Evolutionary conservation across 768 basidiomycete species (phyloP), one percentile per base, ranked within the genome.

Genomic region (Terana coerulea): DNA sequence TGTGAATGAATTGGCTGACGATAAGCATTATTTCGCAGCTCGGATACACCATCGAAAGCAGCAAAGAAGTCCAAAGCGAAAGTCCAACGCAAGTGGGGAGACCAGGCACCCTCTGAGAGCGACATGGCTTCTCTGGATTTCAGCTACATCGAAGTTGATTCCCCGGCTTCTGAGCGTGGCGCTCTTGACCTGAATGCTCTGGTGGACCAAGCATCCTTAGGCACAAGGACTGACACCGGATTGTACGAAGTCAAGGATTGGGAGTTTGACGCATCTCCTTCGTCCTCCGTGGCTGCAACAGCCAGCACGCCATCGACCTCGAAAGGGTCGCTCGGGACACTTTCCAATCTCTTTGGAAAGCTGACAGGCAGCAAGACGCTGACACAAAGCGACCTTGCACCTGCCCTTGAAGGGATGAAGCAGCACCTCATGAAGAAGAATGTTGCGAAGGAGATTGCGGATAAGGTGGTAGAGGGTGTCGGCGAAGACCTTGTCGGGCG

Each of bases 361-460:
- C 69, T 97, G 59, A 95, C 92, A 3, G 91, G 93, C 0, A 83
- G 84, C 22, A 95, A 93, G 68, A 74, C 84, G 2, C 71, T 99
- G 49, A 88, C 87, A 1, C 79, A 90, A 49, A 76, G 81, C 33
- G 95, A 98, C 66, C 68, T 98, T 48, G 80, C 81, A 58, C 95
- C 95, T 7, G 89, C 95, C 1, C 66, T 98, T 39, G 87, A 87
- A 45, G 90, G 84, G 15, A 98, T 98, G 94, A 94, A 95, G 67
- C 91, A 95, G 54, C 95, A 98, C 68, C 75, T 99, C 39, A 98
- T 98, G 94, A 84, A 88, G 71, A 98, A 98, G 76, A 99, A 99
- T 62, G 97, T 99, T 4, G 97, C 97, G 3, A 90, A 83, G 68
- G 93, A 95, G 53, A 98, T 98, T 56, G 78, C 95, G 11, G 92